Evolutionary conservation across 2,329 filamentous ascomycete species (phyloP), one percentile per base, ranked within the genome.

Genomic region (Byssoonygena ceratinophila): DNA sequence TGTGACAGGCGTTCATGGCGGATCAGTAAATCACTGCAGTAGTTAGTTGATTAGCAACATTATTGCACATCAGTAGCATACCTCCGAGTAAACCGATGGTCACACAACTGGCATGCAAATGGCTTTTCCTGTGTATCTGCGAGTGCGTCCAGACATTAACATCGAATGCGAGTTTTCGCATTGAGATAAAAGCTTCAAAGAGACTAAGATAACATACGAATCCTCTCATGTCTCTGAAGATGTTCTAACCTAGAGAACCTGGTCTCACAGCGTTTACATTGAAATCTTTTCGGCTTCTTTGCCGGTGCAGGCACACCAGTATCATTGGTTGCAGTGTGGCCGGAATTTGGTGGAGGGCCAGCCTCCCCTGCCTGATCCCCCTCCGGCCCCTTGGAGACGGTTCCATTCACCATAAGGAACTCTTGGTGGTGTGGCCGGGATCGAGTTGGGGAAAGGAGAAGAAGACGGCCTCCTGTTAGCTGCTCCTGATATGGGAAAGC

Each of bases 1-100:
- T 74, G 71, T 32, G 74, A 71, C 61, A 74, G 63, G 57, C 71
- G 70, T 58, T 74, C 71, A 67, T 74, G 71, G 60, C 71, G 71
- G 56, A 73, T 71, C 54, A 74, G 66, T 18, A 74, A 65, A 59
- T 74, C 71, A 61, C 71, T 71, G 59, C 12, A 41, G 1, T 6
- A 36, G 32, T 32, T 12, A n/a, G 9, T 44, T 22, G 22, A 18
- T 32, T 40, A 16, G 20, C 12, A 8, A 18, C 14, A 18, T 14
- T 9, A n/a, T n/a, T n/a, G n/a, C n/a, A n/a, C n/a, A n/a, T n/a
- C n/a, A 14, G 54, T 23, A n/a, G 39, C 31, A 53, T 60, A 71
- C 69, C 69, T 74, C 55, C 71, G 68, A 11, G 71, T 71, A 59
- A 74, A 74, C 12, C 69, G 71, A 59, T 73, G 73, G 53, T 67